These are phyloP conservation scores for Jaenimonas drosophilae DNA, from an alignment of 208 protist genomes.

Conservation along the genomic window DNA sequence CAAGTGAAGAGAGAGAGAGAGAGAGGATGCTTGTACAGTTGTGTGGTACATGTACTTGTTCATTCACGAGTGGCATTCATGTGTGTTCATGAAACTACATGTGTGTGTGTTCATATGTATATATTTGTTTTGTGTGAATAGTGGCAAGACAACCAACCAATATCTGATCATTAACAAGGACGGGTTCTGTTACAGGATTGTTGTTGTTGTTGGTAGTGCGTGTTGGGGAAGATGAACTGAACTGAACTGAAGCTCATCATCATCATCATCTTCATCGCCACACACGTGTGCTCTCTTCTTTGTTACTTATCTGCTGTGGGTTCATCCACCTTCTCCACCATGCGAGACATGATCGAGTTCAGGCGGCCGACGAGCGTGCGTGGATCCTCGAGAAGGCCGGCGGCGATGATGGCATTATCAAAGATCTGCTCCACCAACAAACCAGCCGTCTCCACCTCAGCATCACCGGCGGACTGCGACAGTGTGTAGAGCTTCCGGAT, in stretches of 20 bases:
- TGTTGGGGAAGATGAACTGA: slow-evolving; percentile 1
- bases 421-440: slow-evolving; percentile 89
- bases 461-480: slow-evolving; percentile 51
- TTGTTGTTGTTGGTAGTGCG: neutral
- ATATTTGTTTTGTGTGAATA: neutral
- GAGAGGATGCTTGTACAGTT: neutral
- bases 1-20: slow-evolving; percentile 1
- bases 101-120: neutral
- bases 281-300: neutral
- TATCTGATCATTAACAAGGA: neutral
- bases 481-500: slow-evolving; percentile 90
- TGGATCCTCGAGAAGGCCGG: slow-evolving; percentile 89
- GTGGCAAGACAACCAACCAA: neutral
- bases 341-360: slow-evolving; percentile 86
- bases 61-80: slow-evolving; percentile 2
- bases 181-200: neutral
- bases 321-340: slow-evolving; percentile 83
- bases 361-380: slow-evolving; percentile 84
- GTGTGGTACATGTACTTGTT: neutral
- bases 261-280: neutral
- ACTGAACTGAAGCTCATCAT: neutral
- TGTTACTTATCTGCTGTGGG: slow-evolving; percentile 73
- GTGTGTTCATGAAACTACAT: slow-evolving; percentile 3
- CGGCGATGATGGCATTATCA: slow-evolving; percentile 90
- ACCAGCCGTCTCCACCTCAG: slow-evolving; percentile 77